Evolutionary conservation across 176 grass and related monocot species (phyloP), one percentile per base, ranked within the genome.

Genomic region (Alopecurus myosuroides): DNA sequence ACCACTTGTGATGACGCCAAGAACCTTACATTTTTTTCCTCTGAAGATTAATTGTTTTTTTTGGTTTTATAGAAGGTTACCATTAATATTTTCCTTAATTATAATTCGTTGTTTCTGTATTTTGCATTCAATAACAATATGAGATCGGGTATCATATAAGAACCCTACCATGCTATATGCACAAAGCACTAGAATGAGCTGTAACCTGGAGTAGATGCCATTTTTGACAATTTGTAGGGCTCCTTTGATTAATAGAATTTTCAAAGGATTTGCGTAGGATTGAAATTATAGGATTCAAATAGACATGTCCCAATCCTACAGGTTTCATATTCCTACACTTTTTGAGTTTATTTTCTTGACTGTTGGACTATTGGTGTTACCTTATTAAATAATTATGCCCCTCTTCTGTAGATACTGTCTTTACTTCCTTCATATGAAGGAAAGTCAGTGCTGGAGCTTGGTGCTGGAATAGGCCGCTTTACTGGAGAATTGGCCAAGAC

Each of bases 401-500:
- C 25, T 76, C 8, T 77, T 62, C 12, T 86, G 53, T 74, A 96
- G 97, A 86, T 99, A 46, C 58, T 99, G n/a, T 94, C 91, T 85
- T 86, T 99, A 74, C 97, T 99, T 80, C 97, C 97, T 58, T 52
- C 89, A 55, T 94, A 91, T 66, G 78, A 96, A 69, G 97, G 88
- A 45, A 99, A 96, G 92, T 96, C 91, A 72, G 78, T 99, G 52
- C 78, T 99, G 77, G 97, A 99, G 84, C 89, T 99, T 79, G 93
- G 97, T 82, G 97, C 93, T 76, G 97, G 97, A 79, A 99, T 99
- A 40, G 97, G 97, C 39, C 86, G 97, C 34, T 99, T 99, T 60
- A 99, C 97, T 77, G 89, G 93, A 87, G 97, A 99, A 80, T 82
- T 99, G 45, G 93, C 85, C 25, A 91, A 99, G 90, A 89, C 84